phyloP scores from a whole-genome alignment of 768 basidiomycete genomes.

The Suillus subaureus region DNA sequence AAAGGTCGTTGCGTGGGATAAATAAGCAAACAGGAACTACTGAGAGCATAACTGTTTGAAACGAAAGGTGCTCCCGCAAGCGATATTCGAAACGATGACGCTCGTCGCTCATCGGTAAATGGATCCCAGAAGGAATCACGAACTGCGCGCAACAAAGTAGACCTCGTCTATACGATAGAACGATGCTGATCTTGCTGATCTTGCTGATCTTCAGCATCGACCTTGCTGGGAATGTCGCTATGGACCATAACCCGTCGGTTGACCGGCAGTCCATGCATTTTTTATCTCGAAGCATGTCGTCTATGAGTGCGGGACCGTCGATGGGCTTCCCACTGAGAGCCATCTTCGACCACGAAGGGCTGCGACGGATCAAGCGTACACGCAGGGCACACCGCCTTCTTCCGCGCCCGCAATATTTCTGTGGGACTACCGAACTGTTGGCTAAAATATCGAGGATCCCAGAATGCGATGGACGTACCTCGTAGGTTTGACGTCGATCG shows the following conservation, averaged over 20 bases:
- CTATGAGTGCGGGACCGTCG: conserved; percentile 56
- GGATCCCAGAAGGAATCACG: background rate
- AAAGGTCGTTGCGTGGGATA: background rate
- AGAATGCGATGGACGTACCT: conserved; percentile 38
- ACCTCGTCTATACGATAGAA: background rate
- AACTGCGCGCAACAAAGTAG: background rate
- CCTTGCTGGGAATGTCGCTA: background rate
- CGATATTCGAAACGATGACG: background rate
- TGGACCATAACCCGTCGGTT: background rate
- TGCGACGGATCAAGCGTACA: conserved; percentile 60
- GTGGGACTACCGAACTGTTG: conserved; percentile 49
- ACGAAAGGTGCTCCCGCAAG: background rate
- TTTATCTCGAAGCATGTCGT: conserved; percentile 38
- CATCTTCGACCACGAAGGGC: conserved; percentile 67
- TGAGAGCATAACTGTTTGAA: background rate
- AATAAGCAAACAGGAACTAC: background rate
- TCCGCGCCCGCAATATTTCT: conserved; percentile 54
- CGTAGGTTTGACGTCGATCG: conserved; percentile 45
- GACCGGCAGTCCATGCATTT: background rate
- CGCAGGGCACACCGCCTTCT: conserved; percentile 57
- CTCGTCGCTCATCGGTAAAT: background rate
- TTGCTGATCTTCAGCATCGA: background rate
- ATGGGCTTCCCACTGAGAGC: conserved; percentile 57
- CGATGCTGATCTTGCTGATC: background rate
- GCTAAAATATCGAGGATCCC: conserved; percentile 8